Evolutionary conservation across 2,329 filamentous ascomycete species (phyloP), one percentile per base, ranked within the genome.

Genomic region (Orbilia ellipsospora): DNA sequence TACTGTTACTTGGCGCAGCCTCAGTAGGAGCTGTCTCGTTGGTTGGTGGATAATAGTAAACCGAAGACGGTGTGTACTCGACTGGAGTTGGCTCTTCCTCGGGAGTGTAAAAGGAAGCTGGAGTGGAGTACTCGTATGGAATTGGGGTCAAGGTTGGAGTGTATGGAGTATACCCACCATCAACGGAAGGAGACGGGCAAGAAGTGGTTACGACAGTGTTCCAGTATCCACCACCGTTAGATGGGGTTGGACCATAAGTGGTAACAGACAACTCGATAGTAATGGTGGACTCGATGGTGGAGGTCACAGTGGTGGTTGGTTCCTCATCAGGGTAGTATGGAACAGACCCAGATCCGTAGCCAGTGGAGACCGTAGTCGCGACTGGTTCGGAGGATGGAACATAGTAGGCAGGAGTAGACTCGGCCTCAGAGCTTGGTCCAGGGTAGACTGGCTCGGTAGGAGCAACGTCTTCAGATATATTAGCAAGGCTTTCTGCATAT

Each of bases 81-180:
- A 44, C 56, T 13, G 69, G 62, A 51, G 69, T 40, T 10, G 65
- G 63, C 31, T 36, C 31, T 36, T 36, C 31, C 70, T 74, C 70
- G 7, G 63, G 70, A 42, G 67, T 18, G n/a, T 74, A 74, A 28
- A 68, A 23, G 2, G 70, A 64, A 42, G 64, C 70, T 28, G 70
- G 70, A 16, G 70, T 74, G 44, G 56, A 68, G 44, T 74, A 51
- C 42, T 52, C 57, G 45, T 74, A 68, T 13, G 70, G 70, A 50
- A 60, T 52, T 10, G 70, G 70, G 48, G 70, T 73, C 54, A 73
- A 55, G 56, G 69, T 74, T 36, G 70, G 70, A 55, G 64, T 68
- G 57, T 74, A 74, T 13, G 70, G 70, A 54, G 59, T 50, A 59
- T 74, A 67, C 57, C 23, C 68, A 18, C 54, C 50, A 16, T 51